Percentiles rank a stretch among this genome's conserved stretches.
These are phyloP conservation scores for Candida nemodendra DNA, from an alignment of 805 yeast genomes.

Conservation along the genomic window DNA sequence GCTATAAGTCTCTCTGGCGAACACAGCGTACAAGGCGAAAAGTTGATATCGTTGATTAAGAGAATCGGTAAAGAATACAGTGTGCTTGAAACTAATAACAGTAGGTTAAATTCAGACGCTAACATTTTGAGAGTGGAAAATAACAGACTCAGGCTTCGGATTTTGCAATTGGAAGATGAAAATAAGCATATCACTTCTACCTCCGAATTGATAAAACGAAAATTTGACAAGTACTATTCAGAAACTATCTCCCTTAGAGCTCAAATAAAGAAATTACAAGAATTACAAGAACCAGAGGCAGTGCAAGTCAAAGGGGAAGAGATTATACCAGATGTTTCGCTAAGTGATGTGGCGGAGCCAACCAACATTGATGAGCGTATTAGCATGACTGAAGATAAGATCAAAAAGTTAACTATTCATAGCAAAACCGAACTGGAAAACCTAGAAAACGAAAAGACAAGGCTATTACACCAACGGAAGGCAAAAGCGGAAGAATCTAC, in stretches of 20 bases:
- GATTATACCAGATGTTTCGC: too few relatives aligned
- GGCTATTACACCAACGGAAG: constrained; percentile 6
- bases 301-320: neutral
- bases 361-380: constrained; percentile 11
- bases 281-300: neutral
- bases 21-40: constrained; percentile 15
- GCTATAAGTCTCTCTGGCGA: constrained; percentile 12
- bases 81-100: neutral
- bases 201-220: constrained; percentile 14
- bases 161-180: constrained; percentile 9
- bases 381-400: constrained; percentile 6
- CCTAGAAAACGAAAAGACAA: constrained; percentile 10
- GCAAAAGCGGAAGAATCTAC: neutral
- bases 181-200: constrained; percentile 6
- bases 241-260: constrained; percentile 15
- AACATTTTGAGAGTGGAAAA: constrained; percentile 9
- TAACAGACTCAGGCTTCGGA: neutral
- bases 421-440: constrained; percentile 9
- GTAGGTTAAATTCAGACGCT: constrained; percentile 2
- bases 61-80: constrained; percentile 12
- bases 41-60: constrained; percentile 11
- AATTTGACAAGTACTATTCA: constrained; percentile 18
- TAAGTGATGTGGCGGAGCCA: neutral
- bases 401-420: constrained; percentile 7
- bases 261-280: constrained; percentile 4